phyloP scores from a whole-genome alignment of 805 yeast species.

The Saccharomycopsis fodiens region DNA sequence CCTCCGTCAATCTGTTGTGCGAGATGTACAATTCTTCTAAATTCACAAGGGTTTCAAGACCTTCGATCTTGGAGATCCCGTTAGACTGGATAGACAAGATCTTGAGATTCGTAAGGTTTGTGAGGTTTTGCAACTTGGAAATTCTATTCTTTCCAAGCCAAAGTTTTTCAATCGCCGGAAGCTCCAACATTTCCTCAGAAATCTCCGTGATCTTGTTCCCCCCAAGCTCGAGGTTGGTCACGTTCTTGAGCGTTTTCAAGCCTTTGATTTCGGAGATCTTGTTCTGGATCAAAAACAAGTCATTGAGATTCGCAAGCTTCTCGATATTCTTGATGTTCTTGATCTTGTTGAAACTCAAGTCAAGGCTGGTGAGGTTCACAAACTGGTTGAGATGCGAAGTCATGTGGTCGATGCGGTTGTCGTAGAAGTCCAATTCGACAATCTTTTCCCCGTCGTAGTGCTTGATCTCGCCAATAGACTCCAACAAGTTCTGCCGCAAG shows the following conservation, averaged over 20 bases:
- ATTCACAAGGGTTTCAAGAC: constrained; percentile 60
- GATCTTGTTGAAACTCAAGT: constrained; percentile 71
- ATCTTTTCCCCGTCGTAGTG: constrained; percentile 41
- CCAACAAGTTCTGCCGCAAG: constrained; percentile 76
- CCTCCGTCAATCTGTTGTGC: constrained; percentile 66
- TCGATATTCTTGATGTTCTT: constrained; percentile 49
- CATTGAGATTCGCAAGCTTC: constrained; percentile 60
- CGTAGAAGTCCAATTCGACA: constrained; percentile 82
- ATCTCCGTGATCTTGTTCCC: constrained; percentile 69
- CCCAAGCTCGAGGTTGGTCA: constrained; percentile 78
- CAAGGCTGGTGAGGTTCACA: constrained; percentile 50
- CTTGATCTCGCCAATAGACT: constrained; percentile 66
- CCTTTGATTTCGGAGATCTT: constrained; percentile 67
- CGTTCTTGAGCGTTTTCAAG: constrained; percentile 44
- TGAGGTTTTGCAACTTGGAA: constrained; percentile 52
- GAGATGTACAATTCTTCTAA: constrained; percentile 84
- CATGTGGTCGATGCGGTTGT: constrained; percentile 83
- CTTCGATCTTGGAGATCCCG: constrained; percentile 69
- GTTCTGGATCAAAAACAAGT: constrained; percentile 83
- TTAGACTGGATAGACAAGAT: constrained; percentile 87
- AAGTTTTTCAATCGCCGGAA: constrained; percentile 58
- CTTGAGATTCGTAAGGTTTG: constrained; percentile 50
- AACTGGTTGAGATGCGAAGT: constrained; percentile 61
- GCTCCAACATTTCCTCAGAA: constrained; percentile 44
- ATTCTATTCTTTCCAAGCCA: constrained; percentile 93